Evolutionary conservation across 2,329 filamentous ascomycete species (phyloP).

Genomic region (Daldinia sp.): DNA sequence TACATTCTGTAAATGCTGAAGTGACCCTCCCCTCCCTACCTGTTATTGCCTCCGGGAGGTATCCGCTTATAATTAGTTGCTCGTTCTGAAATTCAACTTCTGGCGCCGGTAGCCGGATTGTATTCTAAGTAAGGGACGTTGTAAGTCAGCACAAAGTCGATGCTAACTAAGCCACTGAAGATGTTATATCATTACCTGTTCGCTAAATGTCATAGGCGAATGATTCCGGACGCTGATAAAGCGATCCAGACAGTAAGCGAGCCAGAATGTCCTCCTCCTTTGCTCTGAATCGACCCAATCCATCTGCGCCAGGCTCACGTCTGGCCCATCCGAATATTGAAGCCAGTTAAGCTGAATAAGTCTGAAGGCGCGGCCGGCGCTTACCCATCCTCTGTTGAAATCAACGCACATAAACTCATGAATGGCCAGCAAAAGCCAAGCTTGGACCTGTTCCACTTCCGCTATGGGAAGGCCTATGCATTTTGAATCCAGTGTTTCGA

Average conservation of each 20-base stretch:
- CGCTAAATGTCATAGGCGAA: constrained; percentile 40
- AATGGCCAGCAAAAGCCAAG: constrained; percentile 44
- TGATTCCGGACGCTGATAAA: constrained; percentile 40
- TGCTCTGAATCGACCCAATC: constrained; percentile 43
- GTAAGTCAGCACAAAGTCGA: constrained; percentile 28
- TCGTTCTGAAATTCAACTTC: constrained; percentile 42
- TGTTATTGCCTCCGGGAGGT: constrained; percentile 36
- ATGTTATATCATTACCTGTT: constrained; percentile 36
- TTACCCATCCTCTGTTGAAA: constrained; percentile 45
- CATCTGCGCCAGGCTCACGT: constrained; percentile 30
- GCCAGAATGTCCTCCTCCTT: constrained; percentile 41
- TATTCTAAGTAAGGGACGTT: constrained; percentile 25
- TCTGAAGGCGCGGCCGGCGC: constrained; percentile 44
- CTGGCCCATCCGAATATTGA: constrained; percentile 34
- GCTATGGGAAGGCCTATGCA: constrained; percentile 25
- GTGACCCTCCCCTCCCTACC: constrained; percentile 20
- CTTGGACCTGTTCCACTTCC: constrained; percentile 42
- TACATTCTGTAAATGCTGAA: constrained; percentile 37
- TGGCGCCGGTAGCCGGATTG: constrained; percentile 37
- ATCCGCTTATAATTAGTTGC: constrained; percentile 37
- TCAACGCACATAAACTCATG: constrained; percentile 46
- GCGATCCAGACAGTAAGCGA: constrained; percentile 40
- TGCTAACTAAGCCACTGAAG: constrained; percentile 1
- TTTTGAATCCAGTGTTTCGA: constrained; percentile 39
- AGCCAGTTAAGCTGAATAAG: constrained; percentile 44